These are phyloP conservation scores for Cryptosporidium xiaoi DNA, from an alignment of 169 alveolate genomes.

Conservation along the genomic window DNA sequence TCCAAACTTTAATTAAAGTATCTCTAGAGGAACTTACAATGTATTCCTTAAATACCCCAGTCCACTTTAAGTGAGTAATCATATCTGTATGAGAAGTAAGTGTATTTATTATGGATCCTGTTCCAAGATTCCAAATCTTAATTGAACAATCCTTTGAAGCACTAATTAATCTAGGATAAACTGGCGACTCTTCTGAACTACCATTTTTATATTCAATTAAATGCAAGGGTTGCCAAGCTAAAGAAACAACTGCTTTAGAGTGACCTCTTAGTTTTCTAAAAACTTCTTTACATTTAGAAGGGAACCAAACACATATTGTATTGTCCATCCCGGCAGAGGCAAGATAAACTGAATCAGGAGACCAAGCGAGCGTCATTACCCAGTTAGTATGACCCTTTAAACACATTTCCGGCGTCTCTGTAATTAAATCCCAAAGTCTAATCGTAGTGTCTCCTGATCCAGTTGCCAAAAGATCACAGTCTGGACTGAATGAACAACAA, in stretches of 20 bases:
- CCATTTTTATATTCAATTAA: slow-evolving; percentile 75
- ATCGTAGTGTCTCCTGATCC: slow-evolving; percentile 95
- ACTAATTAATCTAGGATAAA: slow-evolving; percentile 68
- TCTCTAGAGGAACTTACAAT: slow-evolving; percentile 95
- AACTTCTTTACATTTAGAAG: slow-evolving; percentile 73
- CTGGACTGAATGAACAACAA: slow-evolving; percentile 91
- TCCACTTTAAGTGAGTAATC: slow-evolving; percentile 94
- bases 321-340: slow-evolving; percentile 95
- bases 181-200: slow-evolving; percentile 21
- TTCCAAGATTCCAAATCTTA: slow-evolving; percentile 91
- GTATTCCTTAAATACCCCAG: slow-evolving; percentile 88
- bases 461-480: slow-evolving; percentile 90
- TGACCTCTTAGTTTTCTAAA: slow-evolving; percentile 79
- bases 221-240: slow-evolving; percentile 93
- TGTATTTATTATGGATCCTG: slow-evolving; percentile 82
- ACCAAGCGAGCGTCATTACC: slow-evolving; percentile 92
- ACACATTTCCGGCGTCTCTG: slow-evolving; percentile 92
- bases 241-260: slow-evolving; percentile 84
- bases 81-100: slow-evolving; percentile 92
- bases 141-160: slow-evolving; percentile 91
- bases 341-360: slow-evolving; percentile 92
- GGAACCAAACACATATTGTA: slow-evolving; percentile 87
- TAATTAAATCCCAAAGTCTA: slow-evolving; percentile 93
- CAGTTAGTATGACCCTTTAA: slow-evolving; percentile 92
- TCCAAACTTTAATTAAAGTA: slow-evolving; percentile 94